Base-by-base conservation (phyloP, 805 yeast species). In the Kregervanrija fluxuum region DNA sequence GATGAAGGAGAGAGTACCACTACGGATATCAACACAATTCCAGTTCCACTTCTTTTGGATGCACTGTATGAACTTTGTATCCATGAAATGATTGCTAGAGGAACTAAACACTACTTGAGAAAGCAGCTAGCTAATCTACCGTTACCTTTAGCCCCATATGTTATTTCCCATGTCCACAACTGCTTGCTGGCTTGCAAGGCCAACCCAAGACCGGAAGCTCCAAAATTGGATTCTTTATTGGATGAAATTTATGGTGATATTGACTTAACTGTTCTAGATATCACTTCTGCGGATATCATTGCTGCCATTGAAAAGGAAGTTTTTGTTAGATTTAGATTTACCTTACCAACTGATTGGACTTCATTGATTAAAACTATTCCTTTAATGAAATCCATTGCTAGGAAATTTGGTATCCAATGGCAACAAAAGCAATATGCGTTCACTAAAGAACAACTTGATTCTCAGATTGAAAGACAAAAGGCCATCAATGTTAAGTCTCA, bases 361-460 rank as follows among this genome's bases (percentile, higher is more conserved):
- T 54, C 62, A 1, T 51, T 59, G 13, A 48, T 74, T 33, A 61
- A 59, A 30, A 62, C 69, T 3, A 48, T 68, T 15, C 78, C 75
- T 42, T 51, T 63, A 33, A 69, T 87, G 55, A 80, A 90, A 66
- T 85, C 82, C 52, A 71, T 89, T 50, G 80, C 96, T 10, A 55
- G 69, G 43, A 84, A 85, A 64, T 77, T 81, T 54, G 98, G 98
- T 65, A 77, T 91, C 43, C 99, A 93, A 69, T 82, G 95, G 85
- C 66, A 70, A 48, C 69, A 75, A 10, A 73, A 66, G 49, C 58
- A 66, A 10, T 80, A 77, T 57, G 66, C 61, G 11, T 77, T 78
- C 60, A 70, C 77, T 32, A 59, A 60, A 38, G 78, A 70, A 38
- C 62, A 55, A 14, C 61, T 70, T 37, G 68, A 64, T 30, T 48